These are phyloP conservation scores for Suhomyces coccinellae DNA, from an alignment of 1,139 yeast genomes.

Conservation along the genomic window DNA sequence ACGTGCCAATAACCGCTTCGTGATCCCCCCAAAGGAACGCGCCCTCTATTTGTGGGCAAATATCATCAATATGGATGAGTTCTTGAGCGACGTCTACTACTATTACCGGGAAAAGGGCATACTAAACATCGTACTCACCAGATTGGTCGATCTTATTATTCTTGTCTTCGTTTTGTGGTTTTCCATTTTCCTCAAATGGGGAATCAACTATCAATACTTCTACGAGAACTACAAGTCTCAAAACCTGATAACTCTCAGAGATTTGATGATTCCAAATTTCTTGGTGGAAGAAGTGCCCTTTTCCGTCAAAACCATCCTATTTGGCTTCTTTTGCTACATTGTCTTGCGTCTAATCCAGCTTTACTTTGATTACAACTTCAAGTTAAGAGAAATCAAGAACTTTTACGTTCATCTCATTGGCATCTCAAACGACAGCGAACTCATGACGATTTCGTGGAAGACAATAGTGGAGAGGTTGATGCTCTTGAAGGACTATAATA, in stretches of 20 bases:
- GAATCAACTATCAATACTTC: conserved; percentile 63
- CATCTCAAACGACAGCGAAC: conserved; percentile 68
- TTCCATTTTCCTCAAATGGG: conserved; percentile 78
- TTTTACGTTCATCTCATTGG: conserved; percentile 68
- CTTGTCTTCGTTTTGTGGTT: conserved; percentile 76
- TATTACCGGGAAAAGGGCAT: conserved; percentile 88
- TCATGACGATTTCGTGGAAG: conserved; percentile 94
- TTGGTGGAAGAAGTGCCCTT: conserved; percentile 50
- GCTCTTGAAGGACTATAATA: conserved; percentile 76
- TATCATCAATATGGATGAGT: conserved; percentile 84
- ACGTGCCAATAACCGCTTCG: conserved; percentile 9
- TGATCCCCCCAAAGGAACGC: conserved; percentile 64
- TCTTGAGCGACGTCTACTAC: conserved; percentile 76
- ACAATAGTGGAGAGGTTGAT: conserved; percentile 78
- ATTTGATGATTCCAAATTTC: conserved; percentile 63
- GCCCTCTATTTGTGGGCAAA: conserved; percentile 97
- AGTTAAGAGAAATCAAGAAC: conserved; percentile 61
- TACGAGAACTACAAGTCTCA: conserved; percentile 31
- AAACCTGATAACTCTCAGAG: conserved; percentile 31
- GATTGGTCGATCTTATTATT: conserved; percentile 67
- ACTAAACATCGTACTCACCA: conserved; percentile 66
- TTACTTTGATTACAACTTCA: conserved; percentile 48
- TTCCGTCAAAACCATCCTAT: conserved; percentile 55
- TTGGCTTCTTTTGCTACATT: conserved; percentile 63
- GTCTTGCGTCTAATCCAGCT: conserved; percentile 60